A percentile compares a stretch with the other conserved stretches of the same genome.
phyloP scores from a whole-genome alignment of 106 monocot genomes.

The Hemerocallis citrina region DNA sequence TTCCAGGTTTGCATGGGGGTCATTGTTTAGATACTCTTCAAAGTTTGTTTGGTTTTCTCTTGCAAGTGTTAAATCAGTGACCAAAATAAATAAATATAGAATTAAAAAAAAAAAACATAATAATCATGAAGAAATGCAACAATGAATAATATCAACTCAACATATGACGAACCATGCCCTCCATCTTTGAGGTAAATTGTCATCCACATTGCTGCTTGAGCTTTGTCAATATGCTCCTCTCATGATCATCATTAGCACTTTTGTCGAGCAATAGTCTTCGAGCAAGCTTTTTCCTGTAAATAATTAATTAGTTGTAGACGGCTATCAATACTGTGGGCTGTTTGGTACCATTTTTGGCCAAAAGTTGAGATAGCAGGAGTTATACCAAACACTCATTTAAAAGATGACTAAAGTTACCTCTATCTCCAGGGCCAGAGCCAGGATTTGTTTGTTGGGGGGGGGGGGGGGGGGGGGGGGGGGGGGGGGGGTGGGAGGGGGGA shows the following conservation, averaged over 20 bases:
- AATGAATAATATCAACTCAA: not conserved
- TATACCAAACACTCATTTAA: too few relatives aligned
- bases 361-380: too few relatives aligned
- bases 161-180: slow-evolving; percentile 50
- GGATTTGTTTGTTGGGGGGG: too few relatives aligned
- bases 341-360: too few relatives aligned
- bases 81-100: slow-evolving; percentile 21
- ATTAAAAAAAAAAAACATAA: not conserved
- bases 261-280: slow-evolving; percentile 53
- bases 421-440: too few relatives aligned
- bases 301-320: not conserved
- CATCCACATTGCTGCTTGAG: slow-evolving; percentile 65
- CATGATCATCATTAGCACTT: slow-evolving; percentile 65
- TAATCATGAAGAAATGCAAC: too few relatives aligned
- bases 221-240: slow-evolving; percentile 55
- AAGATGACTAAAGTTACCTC: too few relatives aligned
- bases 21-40: slow-evolving; percentile 67
- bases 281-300: slow-evolving; percentile 55
- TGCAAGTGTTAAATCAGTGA: slow-evolving; percentile 84
- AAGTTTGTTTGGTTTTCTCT: slow-evolving; percentile 81
- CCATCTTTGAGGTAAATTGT: slow-evolving; percentile 74
- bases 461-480: too few relatives aligned
- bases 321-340: too few relatives aligned
- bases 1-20: slow-evolving; percentile 58
- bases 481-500: too few relatives aligned